Percentiles rank a stretch among this genome's conserved stretches.
Evolutionary conservation across 331 rosid species (phyloP).

Genomic region (Ulmus americana): DNA sequence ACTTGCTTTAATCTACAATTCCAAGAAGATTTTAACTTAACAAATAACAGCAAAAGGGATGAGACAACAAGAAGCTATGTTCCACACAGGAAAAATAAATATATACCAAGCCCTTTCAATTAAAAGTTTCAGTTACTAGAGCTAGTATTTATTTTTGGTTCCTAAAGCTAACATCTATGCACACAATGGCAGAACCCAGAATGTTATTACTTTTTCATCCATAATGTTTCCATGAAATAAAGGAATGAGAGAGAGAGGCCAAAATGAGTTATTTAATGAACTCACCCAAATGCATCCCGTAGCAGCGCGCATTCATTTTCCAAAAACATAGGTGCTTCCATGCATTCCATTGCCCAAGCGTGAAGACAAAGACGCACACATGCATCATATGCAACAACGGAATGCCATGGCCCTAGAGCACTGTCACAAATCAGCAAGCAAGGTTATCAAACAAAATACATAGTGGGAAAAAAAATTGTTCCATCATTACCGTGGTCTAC

Average conservation of each 20-base stretch:
- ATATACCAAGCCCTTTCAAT: neutral
- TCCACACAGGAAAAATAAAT: neutral
- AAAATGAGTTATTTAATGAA: constrained; percentile 18
- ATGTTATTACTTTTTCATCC: neutral
- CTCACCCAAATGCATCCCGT: constrained; percentile 88
- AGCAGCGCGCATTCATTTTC: constrained; percentile 84
- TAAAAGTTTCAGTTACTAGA: constrained; percentile 1
- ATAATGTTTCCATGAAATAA: constrained; percentile 2
- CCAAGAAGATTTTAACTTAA: constrained; percentile 2
- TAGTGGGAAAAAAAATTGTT: neutral
- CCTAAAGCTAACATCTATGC: neutral
- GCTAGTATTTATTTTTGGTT: neutral
- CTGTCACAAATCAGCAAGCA: constrained; percentile 39
- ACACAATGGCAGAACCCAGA: neutral
- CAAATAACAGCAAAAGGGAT: constrained; percentile 1
- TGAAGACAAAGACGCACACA: constrained; percentile 96
- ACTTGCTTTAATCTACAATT: constrained; percentile 67
- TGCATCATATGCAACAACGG: constrained; percentile 85
- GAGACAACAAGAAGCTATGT: neutral
- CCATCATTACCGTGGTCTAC: constrained; percentile 17
- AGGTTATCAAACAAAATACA: constrained; percentile 10
- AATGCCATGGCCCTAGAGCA: constrained; percentile 92
- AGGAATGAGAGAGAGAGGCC: neutral
- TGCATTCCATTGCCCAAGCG: constrained; percentile 98
- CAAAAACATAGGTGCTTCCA: constrained; percentile 97